A percentile compares a stretch with the other conserved stretches of the same genome.
phyloP scores from a whole-genome alignment of 441 rosid species.

The Pelargonium cotyledonis region DNA sequence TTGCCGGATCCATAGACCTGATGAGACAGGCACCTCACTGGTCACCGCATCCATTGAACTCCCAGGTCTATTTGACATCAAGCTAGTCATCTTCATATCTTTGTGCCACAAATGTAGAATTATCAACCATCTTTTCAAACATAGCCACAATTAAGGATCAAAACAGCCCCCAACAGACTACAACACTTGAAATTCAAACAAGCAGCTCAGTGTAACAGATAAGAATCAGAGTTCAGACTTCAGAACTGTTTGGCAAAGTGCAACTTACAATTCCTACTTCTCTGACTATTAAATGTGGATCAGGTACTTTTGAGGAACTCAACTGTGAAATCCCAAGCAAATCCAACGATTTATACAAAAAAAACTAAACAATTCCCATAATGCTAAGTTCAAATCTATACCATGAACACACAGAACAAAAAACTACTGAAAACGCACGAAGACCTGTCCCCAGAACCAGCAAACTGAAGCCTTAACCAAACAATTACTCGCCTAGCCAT shows the following conservation, averaged over 20 bases:
- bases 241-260: too few species aligned
- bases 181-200: neutral
- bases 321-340: conserved; percentile 19
- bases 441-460: neutral
- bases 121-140: conserved; percentile 2
- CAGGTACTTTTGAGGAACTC: neutral
- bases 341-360: conserved; percentile 10
- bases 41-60: conserved; percentile 24
- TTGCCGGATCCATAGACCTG: conserved; percentile 32
- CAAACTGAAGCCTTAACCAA: conserved; percentile 14
- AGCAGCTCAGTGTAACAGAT: neutral
- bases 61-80: conserved; percentile 19
- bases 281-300: neutral
- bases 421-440: conserved; percentile 8
- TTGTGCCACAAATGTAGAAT: conserved; percentile 10
- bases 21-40: conserved; percentile 30
- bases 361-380: neutral
- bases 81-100: conserved; percentile 17
- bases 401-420: conserved; percentile 3
- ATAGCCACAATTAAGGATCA: neutral
- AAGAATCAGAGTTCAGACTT: neutral
- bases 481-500: neutral
- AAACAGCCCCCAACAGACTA: neutral
- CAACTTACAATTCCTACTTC: neutral
- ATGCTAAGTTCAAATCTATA: conserved; percentile 11